Percentiles rank a stretch among this genome's conserved stretches.
These are phyloP conservation scores for Leccinellum rugosiceps DNA, from an alignment of 768 basidiomycete genomes.

Conservation along the genomic window DNA sequence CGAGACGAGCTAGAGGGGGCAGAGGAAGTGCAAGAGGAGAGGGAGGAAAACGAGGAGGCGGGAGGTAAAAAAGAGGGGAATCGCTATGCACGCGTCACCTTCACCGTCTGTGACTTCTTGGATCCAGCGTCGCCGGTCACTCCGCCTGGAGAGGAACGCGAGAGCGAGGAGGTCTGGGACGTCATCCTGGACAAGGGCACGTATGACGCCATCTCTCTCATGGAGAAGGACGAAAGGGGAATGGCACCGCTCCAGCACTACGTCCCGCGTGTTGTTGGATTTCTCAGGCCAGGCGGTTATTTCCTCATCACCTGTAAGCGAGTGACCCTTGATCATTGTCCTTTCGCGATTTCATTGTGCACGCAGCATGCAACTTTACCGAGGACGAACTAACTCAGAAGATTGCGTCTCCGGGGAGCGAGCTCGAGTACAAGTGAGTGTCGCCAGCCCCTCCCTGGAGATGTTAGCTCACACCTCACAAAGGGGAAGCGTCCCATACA, in stretches of 20 bases:
- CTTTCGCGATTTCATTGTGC: not conserved
- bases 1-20: constrained; percentile 22
- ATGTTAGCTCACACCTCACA: not conserved
- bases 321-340: not conserved
- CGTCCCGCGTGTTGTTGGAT: constrained; percentile 49
- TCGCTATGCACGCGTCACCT: constrained; percentile 36
- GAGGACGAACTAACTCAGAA: constrained; percentile 62
- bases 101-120: constrained; percentile 65
- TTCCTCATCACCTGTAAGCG: constrained; percentile 80
- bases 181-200: constrained; percentile 86
- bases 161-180: constrained; percentile 50
- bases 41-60: constrained; percentile 3
- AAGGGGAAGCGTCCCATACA: constrained; percentile 73
- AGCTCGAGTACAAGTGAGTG: constrained; percentile 63
- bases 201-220: constrained; percentile 80
- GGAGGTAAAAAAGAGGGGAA: not conserved
- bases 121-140: constrained; percentile 43
- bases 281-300: constrained; percentile 63
- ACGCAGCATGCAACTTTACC: constrained; percentile 78
- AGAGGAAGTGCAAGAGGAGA: no score
- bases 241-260: constrained; percentile 55
- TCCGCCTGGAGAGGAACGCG: constrained; percentile 4
- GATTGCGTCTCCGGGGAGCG: constrained; percentile 48
- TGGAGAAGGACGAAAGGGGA: constrained; percentile 53
- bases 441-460: not conserved